A percentile compares a stretch with the other conserved stretches of the same genome.
These are phyloP conservation scores for Mucor irregularis DNA, from an alignment of 371 early-diverging fungal species.

Conservation along the genomic window DNA sequence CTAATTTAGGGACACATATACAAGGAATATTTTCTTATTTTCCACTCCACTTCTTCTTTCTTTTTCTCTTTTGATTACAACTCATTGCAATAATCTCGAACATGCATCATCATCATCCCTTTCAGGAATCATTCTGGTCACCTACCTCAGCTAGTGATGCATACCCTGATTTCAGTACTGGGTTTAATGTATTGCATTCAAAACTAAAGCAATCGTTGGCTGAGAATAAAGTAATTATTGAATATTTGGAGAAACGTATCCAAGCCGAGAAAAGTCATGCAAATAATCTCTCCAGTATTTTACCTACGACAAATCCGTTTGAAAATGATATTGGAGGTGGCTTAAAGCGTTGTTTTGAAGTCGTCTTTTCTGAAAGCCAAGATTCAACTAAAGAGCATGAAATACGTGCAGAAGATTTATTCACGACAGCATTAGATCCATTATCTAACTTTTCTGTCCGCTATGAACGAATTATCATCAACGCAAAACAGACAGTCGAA, in stretches of 20 bases:
- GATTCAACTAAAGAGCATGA: constrained; percentile 59
- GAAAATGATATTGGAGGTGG: constrained; percentile 68
- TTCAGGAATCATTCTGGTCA: constrained; percentile 46
- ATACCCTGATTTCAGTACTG: constrained; percentile 34
- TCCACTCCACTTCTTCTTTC: background rate
- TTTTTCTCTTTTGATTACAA: background rate
- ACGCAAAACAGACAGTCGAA: constrained; percentile 55
- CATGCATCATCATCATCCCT: constrained; percentile 26
- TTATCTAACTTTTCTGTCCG: constrained; percentile 51
- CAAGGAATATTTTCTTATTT: background rate
- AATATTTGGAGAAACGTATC: constrained; percentile 66
- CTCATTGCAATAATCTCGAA: background rate
- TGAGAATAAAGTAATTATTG: constrained; percentile 67
- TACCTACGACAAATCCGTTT: constrained; percentile 37
- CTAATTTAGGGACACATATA: no score
- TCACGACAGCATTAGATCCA: constrained; percentile 62
- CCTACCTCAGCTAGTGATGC: constrained; percentile 29
- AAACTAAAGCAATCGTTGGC: constrained; percentile 65
- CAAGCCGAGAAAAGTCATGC: constrained; percentile 61
- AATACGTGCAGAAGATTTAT: constrained; percentile 58
- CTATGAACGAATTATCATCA: constrained; percentile 53
- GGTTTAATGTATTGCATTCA: constrained; percentile 63
- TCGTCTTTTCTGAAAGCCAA: constrained; percentile 62
- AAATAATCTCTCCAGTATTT: constrained; percentile 39
- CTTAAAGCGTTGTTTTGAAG: constrained; percentile 68